Percentiles rank a stretch among this genome's conserved stretches.
These are phyloP conservation scores for Aureobasidium namibiae DNA, from an alignment of 2,329 filamentous ascomycete species.

Conservation along the genomic window DNA sequence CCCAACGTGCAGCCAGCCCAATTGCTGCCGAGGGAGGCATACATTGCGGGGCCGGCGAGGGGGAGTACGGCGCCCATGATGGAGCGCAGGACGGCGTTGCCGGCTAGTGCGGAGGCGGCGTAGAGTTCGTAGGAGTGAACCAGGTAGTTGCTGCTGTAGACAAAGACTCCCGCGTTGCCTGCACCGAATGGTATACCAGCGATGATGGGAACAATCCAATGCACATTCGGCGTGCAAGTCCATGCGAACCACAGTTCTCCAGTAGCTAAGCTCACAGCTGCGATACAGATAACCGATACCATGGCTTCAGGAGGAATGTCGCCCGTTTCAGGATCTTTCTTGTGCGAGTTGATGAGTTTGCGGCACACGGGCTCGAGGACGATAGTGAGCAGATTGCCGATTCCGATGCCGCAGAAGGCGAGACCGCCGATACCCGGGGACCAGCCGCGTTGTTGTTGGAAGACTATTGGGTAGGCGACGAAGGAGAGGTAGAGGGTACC, in stretches of 20 bases:
- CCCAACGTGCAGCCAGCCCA: slow-evolving; percentile 74
- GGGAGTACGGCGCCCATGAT: slow-evolving; percentile 71
- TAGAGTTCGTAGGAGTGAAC: slow-evolving; percentile 74
- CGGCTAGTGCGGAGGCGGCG: slow-evolving; percentile 69
- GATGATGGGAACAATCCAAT: slow-evolving; percentile 72
- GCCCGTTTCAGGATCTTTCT: slow-evolving; percentile 65
- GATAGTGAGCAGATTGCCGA: slow-evolving; percentile 48
- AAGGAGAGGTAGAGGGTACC: slow-evolving; percentile 85
- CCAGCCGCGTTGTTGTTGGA: slow-evolving; percentile 69
- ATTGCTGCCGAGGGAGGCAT: slow-evolving; percentile 58
- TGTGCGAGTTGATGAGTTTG: slow-evolving; percentile 67
- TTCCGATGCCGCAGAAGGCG: slow-evolving; percentile 64
- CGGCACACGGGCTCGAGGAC: slow-evolving; percentile 60
- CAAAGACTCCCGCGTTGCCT: slow-evolving; percentile 71
- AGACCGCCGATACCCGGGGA: slow-evolving; percentile 63
- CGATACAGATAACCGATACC: slow-evolving; percentile 71
- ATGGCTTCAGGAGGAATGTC: slow-evolving; percentile 70
- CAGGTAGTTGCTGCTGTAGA: slow-evolving; percentile 74
- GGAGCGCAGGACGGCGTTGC: slow-evolving; percentile 67
- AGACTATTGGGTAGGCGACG: slow-evolving; percentile 82
- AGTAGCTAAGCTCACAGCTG: slow-evolving; percentile 62
- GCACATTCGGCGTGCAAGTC: slow-evolving; percentile 76
- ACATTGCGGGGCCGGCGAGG: slow-evolving; percentile 66
- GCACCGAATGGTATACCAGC: slow-evolving; percentile 72
- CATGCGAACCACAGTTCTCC: slow-evolving; percentile 83